Evolutionary conservation across 1,284 basidiomycete genomes (phyloP).

Genomic region (Ceratobasidium sp.): DNA sequence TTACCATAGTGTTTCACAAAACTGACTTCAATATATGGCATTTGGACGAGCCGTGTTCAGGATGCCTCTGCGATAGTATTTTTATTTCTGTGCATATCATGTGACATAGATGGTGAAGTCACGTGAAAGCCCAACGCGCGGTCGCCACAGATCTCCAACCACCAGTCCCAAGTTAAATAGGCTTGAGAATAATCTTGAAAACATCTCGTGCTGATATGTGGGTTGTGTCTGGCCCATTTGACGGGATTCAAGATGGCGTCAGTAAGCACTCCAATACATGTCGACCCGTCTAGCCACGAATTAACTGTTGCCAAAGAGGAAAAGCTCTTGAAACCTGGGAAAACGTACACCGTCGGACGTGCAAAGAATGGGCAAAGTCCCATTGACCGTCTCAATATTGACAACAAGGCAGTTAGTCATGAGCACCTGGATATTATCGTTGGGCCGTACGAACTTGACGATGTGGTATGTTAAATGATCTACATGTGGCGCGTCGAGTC

Average conservation of each 20-base stretch:
- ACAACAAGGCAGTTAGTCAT: constrained; percentile 32
- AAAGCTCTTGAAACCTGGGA: constrained; percentile 36
- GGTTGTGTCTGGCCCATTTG: constrained; percentile 32
- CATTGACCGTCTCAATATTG: constrained; percentile 20
- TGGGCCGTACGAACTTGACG: constrained; percentile 31
- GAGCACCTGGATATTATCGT: constrained; percentile 34
- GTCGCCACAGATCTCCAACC: too few species aligned
- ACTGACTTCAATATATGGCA: too few species aligned
- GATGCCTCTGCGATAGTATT: too few species aligned
- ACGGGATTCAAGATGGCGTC: constrained; percentile 28
- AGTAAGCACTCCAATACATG: constrained; percentile 6
- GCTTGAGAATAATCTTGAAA: too few species aligned
- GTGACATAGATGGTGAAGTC: too few species aligned
- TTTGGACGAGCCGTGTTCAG: too few species aligned
- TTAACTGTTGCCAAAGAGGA: constrained; percentile 15
- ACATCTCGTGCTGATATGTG: background rate
- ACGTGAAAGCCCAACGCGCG: too few species aligned
- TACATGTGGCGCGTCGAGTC: background rate
- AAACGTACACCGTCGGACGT: constrained; percentile 25
- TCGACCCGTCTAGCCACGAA: background rate
- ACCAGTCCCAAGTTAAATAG: too few species aligned
- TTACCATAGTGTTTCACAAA: too few species aligned
- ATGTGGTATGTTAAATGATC: constrained; percentile 29
- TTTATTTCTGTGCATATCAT: too few species aligned
- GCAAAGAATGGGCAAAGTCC: constrained; percentile 19